Evolutionary conservation across 164 flowering plant species (phyloP).

Genomic region (Hamamelis virginiana): DNA sequence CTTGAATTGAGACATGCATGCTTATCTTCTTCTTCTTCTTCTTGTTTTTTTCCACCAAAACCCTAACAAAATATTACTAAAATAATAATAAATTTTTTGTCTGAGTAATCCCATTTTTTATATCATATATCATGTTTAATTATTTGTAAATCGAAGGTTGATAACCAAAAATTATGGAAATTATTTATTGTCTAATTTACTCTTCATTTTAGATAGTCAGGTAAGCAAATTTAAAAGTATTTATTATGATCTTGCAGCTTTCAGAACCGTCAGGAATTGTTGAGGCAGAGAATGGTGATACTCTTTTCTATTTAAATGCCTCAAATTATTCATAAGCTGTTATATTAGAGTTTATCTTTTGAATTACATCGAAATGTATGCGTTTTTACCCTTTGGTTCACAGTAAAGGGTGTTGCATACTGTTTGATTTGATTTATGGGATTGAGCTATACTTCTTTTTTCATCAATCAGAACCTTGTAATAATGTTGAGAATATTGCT

Average conservation of each 20-base stretch:
- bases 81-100: too few relatives aligned
- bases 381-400: background rate
- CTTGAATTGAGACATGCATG: conserved; percentile 6
- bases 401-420: background rate
- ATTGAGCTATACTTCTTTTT: background rate
- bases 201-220: too few relatives aligned
- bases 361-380: background rate
- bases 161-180: too few relatives aligned
- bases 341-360: background rate
- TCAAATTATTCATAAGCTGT: background rate
- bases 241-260: conserved; percentile 54
- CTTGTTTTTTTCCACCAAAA: background rate
- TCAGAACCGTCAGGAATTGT: conserved; percentile 89
- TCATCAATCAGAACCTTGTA: background rate
- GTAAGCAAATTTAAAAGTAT: background rate
- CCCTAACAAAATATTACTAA: background rate
- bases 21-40: too few relatives aligned
- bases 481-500: background rate
- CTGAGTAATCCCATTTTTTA: too few relatives aligned
- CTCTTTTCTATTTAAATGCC: background rate
- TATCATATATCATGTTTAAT: too few relatives aligned
- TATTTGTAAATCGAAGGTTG: too few relatives aligned
- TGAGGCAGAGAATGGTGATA: conserved; percentile 67
- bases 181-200: too few relatives aligned
- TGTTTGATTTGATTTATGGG: background rate